Percentiles rank a stretch among this genome's conserved stretches.
Evolutionary conservation across 2,329 filamentous ascomycete species (phyloP).

Genomic region (Aspergillus unguis): DNA sequence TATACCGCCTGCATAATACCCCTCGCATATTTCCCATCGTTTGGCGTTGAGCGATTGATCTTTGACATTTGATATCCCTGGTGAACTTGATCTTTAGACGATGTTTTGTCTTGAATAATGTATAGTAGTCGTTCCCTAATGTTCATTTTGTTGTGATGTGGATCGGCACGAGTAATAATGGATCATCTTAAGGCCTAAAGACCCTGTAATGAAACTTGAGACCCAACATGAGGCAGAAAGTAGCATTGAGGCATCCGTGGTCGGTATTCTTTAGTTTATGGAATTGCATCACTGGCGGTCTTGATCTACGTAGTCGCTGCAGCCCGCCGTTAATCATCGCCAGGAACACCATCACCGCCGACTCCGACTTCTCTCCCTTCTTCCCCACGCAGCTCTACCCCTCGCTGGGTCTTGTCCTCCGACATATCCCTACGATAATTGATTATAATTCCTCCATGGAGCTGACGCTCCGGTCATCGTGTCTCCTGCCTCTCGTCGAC

Average conservation of each 20-base stretch:
- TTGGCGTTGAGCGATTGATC: slow-evolving; percentile 11
- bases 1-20: slow-evolving; percentile 17
- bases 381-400: not conserved
- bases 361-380: not conserved
- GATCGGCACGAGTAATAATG: no score
- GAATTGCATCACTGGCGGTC: slow-evolving; percentile 14
- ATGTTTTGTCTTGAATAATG: slow-evolving; percentile 5
- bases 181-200: not conserved
- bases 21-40: not conserved
- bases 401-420: not conserved
- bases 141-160: not conserved
- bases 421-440: not conserved
- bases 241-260: not conserved
- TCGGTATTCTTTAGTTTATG: not conserved
- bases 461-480: slow-evolving; percentile 14
- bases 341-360: slow-evolving; percentile 2
- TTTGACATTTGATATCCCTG: not conserved
- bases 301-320: slow-evolving; percentile 6
- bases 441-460: slow-evolving; percentile 18
- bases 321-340: slow-evolving; percentile 1
- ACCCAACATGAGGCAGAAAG: not conserved
- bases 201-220: not conserved
- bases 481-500: slow-evolving; percentile 14
- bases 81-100: slow-evolving; percentile 9
- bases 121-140: slow-evolving; percentile 21